Evolutionary conservation across 202 grass and related monocot species (phyloP), one percentile per base, ranked within the genome.

Genomic region (Brachypodium distachyon): DNA sequence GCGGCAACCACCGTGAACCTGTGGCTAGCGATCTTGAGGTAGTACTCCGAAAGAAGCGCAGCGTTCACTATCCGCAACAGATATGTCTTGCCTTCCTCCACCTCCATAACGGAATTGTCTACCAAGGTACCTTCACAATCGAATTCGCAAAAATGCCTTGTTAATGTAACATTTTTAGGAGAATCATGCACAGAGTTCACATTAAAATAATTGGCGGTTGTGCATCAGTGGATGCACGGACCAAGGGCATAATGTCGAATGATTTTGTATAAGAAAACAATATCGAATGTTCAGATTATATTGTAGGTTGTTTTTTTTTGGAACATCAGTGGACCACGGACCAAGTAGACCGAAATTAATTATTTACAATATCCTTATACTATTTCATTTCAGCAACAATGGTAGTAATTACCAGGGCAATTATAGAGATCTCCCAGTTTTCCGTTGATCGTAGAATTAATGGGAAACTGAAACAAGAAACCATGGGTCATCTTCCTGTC

Each of bases 51-150:
- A n/a, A n/a, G n/a, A n/a, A n/a, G n/a, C 16, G 70, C 89, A 1
- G 82, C 55, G 54, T 92, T 92, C 12, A 92, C 79, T 17, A 92
- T 32, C 17, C 89, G 73, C 0, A 92, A 61, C 41, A 92, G 22
- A 46, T 91, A 91, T 1, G 72, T 86, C 47, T 73, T 82, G 4
- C 90, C 90, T 0, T 4, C 23, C 56, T 86, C 79, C 52, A 92
- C 70, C n/a, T 92, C 36, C 54, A 92, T 25, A 22, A 55, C 22
- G 34, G 42, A 67, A 22, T 23, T 12, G 3, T 78, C 76, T 22
- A 67, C 52, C 23, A 4, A 1, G 14, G 4, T 33, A 23, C 62
- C 55, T 58, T 26, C 22, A 70, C 4, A 44, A 26, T 1, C 1
- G 5, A 12, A 17, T 18, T 53, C 11, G 3, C 18, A 53, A 7